Base-by-base conservation (phyloP, 1,139 yeast species). In the Fermentozyma sake region DNA sequence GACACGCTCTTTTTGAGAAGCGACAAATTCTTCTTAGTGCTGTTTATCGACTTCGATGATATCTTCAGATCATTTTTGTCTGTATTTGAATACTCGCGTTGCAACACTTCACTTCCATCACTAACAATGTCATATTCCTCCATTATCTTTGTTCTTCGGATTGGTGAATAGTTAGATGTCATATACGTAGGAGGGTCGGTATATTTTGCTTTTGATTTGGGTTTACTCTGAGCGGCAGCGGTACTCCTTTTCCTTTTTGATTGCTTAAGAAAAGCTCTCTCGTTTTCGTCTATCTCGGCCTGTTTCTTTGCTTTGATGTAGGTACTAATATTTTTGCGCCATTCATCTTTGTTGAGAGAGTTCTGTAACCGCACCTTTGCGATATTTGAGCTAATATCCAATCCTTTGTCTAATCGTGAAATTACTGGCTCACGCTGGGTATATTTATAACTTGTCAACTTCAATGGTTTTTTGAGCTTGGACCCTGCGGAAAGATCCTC, bases 341-440 rank as follows among this genome's bases (percentile, higher is more conserved):
- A 59, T 27, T 44, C 51, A 3, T 41, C 39, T 27, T 49, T 49
- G 24, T 47, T 42, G 2, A 37, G 26, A 2, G 66, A 50, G 19
- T 47, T 52, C 33, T 66, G 68, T 24, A 63, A 37, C 26, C 48
- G 46, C 8, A 55, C 42, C 32, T 50, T 50, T 2, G 51, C 50
- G 5, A 52, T 37, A 23, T 48, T 33, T 6, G 46, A 22, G 3
- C 33, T 42, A 3, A 31, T 38, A 15, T 36, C 33, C 18, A 45
- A 32, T 2, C 47, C 53, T n/a, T 35, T 41, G 19, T 52, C 52
- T 20, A 62, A 40, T 6, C 33, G 29, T 4, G 44, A 37, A 12
- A 61, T 49, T 4, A 54, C 50, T 4, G 52, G 51, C 3, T 41
- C 37, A 23, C 62, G 39, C n/a, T 42, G 32, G 10, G 30, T 25